phyloP scores from a whole-genome alignment of 2,329 filamentous ascomycete species.

The Plectosphaerella sp. region DNA sequence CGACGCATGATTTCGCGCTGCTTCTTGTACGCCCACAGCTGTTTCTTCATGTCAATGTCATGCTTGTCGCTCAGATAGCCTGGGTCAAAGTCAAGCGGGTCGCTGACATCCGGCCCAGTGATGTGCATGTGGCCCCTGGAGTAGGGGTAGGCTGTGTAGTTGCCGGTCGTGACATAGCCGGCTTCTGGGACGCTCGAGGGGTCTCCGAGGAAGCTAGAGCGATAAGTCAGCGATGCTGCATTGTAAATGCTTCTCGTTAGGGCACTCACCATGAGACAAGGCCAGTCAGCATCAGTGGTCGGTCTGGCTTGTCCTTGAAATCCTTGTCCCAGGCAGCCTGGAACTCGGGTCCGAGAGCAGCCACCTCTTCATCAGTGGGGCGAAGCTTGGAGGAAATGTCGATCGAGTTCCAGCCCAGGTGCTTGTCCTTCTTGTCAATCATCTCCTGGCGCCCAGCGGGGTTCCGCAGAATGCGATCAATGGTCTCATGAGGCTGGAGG shows the following conservation, averaged over 20 bases:
- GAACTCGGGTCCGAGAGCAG: slow-evolving; percentile 44
- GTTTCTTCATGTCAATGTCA: slow-evolving; percentile 54
- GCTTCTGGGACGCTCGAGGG: slow-evolving; percentile 26
- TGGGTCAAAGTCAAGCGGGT: slow-evolving; percentile 43
- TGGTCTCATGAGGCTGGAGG: slow-evolving; percentile 39
- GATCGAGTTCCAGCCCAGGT: slow-evolving; percentile 51
- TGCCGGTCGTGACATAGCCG: slow-evolving; percentile 46
- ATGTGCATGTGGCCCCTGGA: slow-evolving; percentile 57
- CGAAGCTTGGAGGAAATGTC: slow-evolving; percentile 50
- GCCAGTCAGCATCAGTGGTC: slow-evolving; percentile 17
- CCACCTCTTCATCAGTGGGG: slow-evolving; percentile 46
- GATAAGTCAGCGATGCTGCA: background rate
- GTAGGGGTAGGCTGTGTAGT: slow-evolving; percentile 55
- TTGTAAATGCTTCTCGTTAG: background rate
- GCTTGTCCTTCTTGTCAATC: slow-evolving; percentile 17
- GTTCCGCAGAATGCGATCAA: slow-evolving; percentile 21
- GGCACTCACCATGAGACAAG: slow-evolving; percentile 13
- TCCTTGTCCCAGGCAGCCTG: slow-evolving; percentile 45
- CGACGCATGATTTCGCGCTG: slow-evolving; percentile 58
- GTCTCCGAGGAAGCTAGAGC: slow-evolving; percentile 22
- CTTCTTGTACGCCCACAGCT: slow-evolving; percentile 62
- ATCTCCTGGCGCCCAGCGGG: slow-evolving; percentile 13
- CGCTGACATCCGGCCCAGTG: slow-evolving; percentile 25
- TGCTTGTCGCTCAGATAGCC: slow-evolving; percentile 44
- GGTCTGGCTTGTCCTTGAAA: slow-evolving; percentile 27